Evolutionary conservation across 192 early-diverging fungal genomes (phyloP).

Genomic region (Ambispora gerdemannii): DNA sequence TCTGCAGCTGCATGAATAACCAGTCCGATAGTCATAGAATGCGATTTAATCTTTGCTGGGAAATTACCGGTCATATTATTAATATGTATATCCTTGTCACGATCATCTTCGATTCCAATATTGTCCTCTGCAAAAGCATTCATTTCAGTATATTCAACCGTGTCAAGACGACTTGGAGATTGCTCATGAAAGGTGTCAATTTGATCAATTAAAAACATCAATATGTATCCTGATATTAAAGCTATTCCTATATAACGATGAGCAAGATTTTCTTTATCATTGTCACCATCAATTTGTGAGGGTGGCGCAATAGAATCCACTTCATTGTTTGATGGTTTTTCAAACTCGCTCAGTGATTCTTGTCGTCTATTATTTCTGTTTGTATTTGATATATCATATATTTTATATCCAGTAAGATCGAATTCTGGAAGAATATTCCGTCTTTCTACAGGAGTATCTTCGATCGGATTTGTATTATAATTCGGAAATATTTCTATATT

Average conservation of each 20-base stretch:
- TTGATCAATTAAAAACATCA: slow-evolving; percentile 90
- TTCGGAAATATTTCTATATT: neutral
- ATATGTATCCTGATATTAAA: slow-evolving; percentile 75
- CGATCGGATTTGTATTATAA: neutral
- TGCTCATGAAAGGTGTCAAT: slow-evolving; percentile 48
- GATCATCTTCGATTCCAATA: slow-evolving; percentile 3
- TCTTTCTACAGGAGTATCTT: slow-evolving; percentile 18
- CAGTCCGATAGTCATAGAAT: slow-evolving; percentile 70
- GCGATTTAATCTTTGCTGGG: neutral
- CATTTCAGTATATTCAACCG: slow-evolving; percentile 8
- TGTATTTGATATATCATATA: too few species aligned
- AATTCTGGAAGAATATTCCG: neutral
- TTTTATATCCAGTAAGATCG: neutral
- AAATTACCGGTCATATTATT: slow-evolving; percentile 28
- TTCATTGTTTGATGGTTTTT: neutral
- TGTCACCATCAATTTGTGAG: neutral
- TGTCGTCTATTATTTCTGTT: too few species aligned
- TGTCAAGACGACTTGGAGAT: slow-evolving; percentile 23
- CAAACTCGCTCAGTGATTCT: neutral
- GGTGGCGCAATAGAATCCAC: neutral
- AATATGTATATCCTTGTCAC: slow-evolving; percentile 6
- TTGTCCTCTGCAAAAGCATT: neutral
- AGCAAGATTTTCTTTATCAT: slow-evolving; percentile 32
- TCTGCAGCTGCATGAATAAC: slow-evolving; percentile 96
- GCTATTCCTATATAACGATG: slow-evolving; percentile 76